Evolutionary conservation across 495 filamentous ascomycete species (phyloP).

Genomic region (Entonaema liquescens): DNA sequence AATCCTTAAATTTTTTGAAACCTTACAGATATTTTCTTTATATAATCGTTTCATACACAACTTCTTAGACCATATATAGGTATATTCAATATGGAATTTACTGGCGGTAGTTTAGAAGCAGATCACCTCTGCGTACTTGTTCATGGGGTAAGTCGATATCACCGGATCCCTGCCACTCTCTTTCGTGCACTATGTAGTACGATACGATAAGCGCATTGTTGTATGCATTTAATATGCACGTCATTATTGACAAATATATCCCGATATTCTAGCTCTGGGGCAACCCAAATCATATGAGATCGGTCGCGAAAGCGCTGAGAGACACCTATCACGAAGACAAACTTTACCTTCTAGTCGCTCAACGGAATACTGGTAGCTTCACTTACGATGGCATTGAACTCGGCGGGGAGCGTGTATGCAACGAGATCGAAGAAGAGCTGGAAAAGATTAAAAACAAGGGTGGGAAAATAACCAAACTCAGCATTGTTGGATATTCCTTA

Average conservation of each 20-base stretch:
- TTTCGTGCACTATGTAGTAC: neutral
- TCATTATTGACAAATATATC: conserved; percentile 35
- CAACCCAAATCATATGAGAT: conserved; percentile 83
- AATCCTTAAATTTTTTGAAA: neutral
- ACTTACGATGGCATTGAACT: conserved; percentile 96
- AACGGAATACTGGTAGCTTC: conserved; percentile 81
- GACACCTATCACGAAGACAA: conserved; percentile 68
- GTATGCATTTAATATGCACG: neutral
- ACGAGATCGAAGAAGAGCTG: conserved; percentile 87
- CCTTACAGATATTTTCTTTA: neutral
- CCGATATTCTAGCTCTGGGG: conserved; percentile 77
- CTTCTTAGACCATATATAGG: neutral
- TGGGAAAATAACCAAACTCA: conserved; percentile 78
- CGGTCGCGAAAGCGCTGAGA: conserved; percentile 72
- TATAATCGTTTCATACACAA: neutral
- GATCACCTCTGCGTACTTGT: conserved; percentile 94
- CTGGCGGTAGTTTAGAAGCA: conserved; percentile 50
- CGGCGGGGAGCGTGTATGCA: conserved; percentile 85
- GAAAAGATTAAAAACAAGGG: conserved; percentile 70
- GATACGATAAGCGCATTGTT: neutral
- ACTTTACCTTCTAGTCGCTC: conserved; percentile 77
- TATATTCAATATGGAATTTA: conserved; percentile 45
- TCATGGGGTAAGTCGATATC: conserved; percentile 73
- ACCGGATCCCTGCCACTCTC: conserved; percentile 25
- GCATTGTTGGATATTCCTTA: conserved; percentile 87